Evolutionary conservation across 345 rosid genomes (phyloP).

Genomic region (Brassica carinata): DNA sequence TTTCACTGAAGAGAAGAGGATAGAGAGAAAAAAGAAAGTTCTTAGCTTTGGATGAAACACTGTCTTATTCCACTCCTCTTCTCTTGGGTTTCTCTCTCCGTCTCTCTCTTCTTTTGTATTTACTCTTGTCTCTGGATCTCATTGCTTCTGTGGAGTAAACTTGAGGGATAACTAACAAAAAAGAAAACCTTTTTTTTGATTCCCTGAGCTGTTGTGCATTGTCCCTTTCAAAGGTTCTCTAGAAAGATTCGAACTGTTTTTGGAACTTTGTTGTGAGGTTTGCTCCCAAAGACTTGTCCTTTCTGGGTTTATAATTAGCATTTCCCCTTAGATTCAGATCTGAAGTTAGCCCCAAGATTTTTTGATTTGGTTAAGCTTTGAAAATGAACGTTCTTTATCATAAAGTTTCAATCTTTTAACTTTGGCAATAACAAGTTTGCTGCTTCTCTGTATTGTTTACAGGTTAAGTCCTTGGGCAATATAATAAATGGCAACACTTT

Average conservation of each 20-base stretch:
- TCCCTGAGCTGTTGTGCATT: conserved; percentile 16
- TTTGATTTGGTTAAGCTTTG: conserved; percentile 2
- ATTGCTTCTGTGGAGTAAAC: conserved; percentile 11
- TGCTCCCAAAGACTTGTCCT: conserved; percentile 10
- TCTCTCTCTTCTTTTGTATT: conserved; percentile 12
- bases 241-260: conserved; percentile 28
- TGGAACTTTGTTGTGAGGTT: conserved; percentile 25
- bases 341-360: background rate
- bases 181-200: conserved; percentile 12
- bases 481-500: conserved; percentile 73
- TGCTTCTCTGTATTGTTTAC: conserved; percentile 19
- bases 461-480: conserved; percentile 11
- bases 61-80: conserved; percentile 36
- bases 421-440: conserved; percentile 1
- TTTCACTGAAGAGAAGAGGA: conserved; percentile 7
- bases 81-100: conserved; percentile 30
- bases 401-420: background rate
- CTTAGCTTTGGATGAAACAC: conserved; percentile 36
- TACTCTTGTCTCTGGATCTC: conserved; percentile 22
- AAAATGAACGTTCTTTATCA: background rate
- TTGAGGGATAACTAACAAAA: conserved; percentile 23
- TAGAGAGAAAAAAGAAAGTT: conserved; percentile 12
- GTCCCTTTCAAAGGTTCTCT: background rate
- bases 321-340: conserved; percentile 7
- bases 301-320: conserved; percentile 6